Conservation (phyloP, 2,329 filamentous ascomycete species). For the Aspergillus ochraceus region DNA sequence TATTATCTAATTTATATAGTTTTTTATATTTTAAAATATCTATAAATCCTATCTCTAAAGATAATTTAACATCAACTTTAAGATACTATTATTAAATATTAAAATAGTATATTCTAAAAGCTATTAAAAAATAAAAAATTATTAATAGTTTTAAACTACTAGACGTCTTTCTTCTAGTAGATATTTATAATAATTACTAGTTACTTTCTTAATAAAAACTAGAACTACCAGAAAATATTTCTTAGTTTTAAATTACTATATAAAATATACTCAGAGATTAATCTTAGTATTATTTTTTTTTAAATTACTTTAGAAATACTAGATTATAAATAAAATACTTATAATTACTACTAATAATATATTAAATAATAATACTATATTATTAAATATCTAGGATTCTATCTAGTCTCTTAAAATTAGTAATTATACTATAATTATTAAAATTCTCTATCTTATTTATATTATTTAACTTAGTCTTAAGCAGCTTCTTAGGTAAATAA, state of each 20-base stretch:
- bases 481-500: no score
- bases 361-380: no score
- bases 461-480: no score
- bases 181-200: constrained; percentile 13
- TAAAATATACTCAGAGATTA: constrained; percentile 1
- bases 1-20: background rate
- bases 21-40: background rate
- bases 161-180: constrained; percentile 9
- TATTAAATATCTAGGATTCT: no score
- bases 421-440: no score
- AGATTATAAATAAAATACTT: no score
- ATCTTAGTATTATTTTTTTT: constrained; percentile 5
- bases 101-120: background rate
- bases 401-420: no score
- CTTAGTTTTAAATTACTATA: constrained; percentile 13
- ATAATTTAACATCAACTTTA: background rate
- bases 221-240: constrained; percentile 5
- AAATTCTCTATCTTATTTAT: no score
- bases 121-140: background rate
- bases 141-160: constrained; percentile 7
- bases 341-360: no score
- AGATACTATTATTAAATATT: background rate
- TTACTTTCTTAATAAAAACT: constrained; percentile 13
- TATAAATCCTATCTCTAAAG: background rate
- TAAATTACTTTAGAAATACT: background rate